Conservation (phyloP, 2,329 filamentous ascomycete genomes). For the Ascosphaera apis region DNA sequence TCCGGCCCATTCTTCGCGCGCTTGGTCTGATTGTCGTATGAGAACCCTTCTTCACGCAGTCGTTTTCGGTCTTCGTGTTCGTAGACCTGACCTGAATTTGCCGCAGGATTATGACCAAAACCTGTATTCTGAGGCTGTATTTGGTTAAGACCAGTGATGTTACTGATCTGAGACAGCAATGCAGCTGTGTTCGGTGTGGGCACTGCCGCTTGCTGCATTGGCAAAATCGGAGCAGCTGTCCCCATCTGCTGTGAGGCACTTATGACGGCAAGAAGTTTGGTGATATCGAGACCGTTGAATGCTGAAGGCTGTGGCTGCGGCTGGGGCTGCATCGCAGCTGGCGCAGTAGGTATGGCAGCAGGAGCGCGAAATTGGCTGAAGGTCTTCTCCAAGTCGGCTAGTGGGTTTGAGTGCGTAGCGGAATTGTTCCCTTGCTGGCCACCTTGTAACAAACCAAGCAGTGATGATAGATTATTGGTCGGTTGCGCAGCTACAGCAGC, state of each 20-base stretch:
- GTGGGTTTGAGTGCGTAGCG: conserved; percentile 10
- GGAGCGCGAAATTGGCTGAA: conserved; percentile 18
- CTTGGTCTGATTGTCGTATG: conserved; percentile 13
- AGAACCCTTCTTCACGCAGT: conserved; percentile 11
- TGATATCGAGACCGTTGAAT: conserved; percentile 14
- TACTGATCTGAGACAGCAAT: conserved; percentile 9
- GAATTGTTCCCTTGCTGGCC: conserved; percentile 13
- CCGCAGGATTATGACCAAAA: conserved; percentile 2
- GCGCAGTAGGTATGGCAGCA: conserved; percentile 8
- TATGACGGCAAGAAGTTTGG: conserved; percentile 18
- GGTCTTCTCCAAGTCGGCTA: conserved; percentile 14
- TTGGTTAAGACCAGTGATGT: conserved; percentile 12
- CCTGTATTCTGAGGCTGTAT: conserved; percentile 6
- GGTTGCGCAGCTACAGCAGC: conserved; percentile 6
- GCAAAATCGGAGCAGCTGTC: conserved; percentile 9
- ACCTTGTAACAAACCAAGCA: conserved; percentile 19
- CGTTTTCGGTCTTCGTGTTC: conserved; percentile 21
- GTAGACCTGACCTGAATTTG: conserved; percentile 9
- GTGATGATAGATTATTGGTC: conserved; percentile 16
- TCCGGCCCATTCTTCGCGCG: conserved; percentile 13
- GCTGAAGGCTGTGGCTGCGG: conserved; percentile 9
- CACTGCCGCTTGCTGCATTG: conserved; percentile 4
- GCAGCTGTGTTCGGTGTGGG: conserved; percentile 5
- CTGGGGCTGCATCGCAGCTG: conserved; percentile 9
- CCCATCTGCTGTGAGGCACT: conserved; percentile 16